Evolutionary conservation across 1,284 basidiomycete species (phyloP).

Genomic region (Testicularia cyperi): DNA sequence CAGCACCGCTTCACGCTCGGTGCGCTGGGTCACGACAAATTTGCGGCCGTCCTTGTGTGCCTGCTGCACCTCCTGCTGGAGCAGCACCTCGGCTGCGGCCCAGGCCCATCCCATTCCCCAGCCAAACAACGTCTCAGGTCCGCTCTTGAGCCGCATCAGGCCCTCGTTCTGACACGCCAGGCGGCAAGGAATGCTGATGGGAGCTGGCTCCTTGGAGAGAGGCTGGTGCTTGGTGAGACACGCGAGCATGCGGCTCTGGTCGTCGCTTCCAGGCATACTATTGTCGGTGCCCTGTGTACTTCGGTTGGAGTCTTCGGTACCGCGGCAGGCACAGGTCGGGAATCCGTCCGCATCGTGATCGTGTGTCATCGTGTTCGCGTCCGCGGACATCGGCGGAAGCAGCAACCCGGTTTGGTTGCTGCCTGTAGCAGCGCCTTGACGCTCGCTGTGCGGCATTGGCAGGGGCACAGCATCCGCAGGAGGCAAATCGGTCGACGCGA

Average conservation of each 20-base stretch:
- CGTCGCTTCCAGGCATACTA: neutral
- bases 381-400: constrained; percentile 10
- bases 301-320: constrained; percentile 2
- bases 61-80: constrained; percentile 23
- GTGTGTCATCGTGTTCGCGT: constrained; percentile 3
- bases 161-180: constrained; percentile 28
- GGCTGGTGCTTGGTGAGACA: constrained; percentile 22
- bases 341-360: neutral
- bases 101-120: constrained; percentile 59
- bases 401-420: constrained; percentile 9
- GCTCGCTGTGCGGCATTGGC: too few species aligned
- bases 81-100: constrained; percentile 41
- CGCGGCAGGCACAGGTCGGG: constrained; percentile 24
- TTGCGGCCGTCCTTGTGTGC: constrained; percentile 16
- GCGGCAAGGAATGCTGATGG: constrained; percentile 22
- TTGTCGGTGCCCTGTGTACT: constrained; percentile 6
- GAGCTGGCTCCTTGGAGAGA: constrained; percentile 20
- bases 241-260: neutral
- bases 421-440: too few species aligned
- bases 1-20: constrained; percentile 53
- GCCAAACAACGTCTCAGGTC: constrained; percentile 52
- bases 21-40: constrained; percentile 10
- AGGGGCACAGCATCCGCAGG: constrained; percentile 4
- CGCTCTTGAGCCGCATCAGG: constrained; percentile 42
- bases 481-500: too few species aligned